phyloP scores from a whole-genome alignment of 2,329 filamentous ascomycete genomes.

The Botrytis deweyae region DNA sequence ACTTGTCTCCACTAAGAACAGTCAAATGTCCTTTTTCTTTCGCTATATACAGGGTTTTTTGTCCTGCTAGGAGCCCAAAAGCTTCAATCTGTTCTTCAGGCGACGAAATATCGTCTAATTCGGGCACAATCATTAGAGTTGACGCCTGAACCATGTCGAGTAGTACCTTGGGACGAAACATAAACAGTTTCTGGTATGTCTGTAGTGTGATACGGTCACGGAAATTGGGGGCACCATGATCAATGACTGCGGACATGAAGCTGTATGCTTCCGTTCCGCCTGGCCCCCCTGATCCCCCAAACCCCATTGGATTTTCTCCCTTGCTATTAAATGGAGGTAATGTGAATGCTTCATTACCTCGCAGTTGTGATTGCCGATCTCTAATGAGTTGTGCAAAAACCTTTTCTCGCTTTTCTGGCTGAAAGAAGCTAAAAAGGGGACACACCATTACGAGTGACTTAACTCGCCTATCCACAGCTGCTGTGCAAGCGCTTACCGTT shows the following conservation, averaged over 20 bases:
- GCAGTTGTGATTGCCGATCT: slow-evolving; percentile 3
- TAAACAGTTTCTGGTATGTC: slow-evolving; percentile 6
- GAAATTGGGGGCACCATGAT: background rate
- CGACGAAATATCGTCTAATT: background rate
- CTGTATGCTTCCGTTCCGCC: background rate
- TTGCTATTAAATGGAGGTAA: background rate
- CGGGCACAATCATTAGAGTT: background rate
- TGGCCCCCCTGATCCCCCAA: background rate
- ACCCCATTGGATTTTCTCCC: background rate
- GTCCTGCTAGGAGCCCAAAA: slow-evolving; percentile 23
- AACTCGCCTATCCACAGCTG: slow-evolving; percentile 43
- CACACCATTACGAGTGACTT: slow-evolving; percentile 39
- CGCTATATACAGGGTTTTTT: slow-evolving; percentile 33
- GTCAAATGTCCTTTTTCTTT: slow-evolving; percentile 36
- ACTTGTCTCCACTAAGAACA: slow-evolving; percentile 33
- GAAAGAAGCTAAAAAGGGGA: slow-evolving; percentile 21
- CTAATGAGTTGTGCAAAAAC: background rate
- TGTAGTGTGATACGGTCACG: slow-evolving; percentile 11
- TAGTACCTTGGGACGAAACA: slow-evolving; percentile 3
- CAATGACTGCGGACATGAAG: background rate
- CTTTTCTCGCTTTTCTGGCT: background rate
- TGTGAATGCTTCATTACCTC: slow-evolving; percentile 7
- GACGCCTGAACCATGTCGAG: background rate
- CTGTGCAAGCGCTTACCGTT: slow-evolving; percentile 38
- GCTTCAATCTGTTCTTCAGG: background rate